phyloP scores from a whole-genome alignment of 768 basidiomycete genomes.

The Hypholoma fasciculare region DNA sequence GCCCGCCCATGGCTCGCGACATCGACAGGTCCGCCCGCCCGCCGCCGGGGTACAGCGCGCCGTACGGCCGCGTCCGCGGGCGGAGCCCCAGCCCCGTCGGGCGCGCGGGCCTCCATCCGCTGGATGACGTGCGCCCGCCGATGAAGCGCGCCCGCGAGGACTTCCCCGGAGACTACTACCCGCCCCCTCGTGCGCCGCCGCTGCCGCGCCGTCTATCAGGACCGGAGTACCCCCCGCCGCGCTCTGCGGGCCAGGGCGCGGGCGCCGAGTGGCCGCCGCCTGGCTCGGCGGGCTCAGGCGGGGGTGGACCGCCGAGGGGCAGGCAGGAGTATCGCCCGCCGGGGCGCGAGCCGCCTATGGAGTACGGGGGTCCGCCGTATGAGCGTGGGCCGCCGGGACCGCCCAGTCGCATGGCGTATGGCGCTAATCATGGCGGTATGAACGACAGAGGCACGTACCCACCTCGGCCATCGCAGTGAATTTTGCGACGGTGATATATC shows the following conservation, averaged over 20 bases:
- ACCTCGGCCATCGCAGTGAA: neutral
- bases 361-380: neutral
- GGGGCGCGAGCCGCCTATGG: neutral
- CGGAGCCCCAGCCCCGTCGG: constrained; percentile 45
- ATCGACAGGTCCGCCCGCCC: constrained; percentile 23
- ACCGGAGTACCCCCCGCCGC: constrained; percentile 1
- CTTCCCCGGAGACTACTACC: constrained; percentile 32
- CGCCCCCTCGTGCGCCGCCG: constrained; percentile 4
- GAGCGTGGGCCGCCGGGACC: neutral
- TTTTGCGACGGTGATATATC: neutral
- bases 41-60: constrained; percentile 12
- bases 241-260: neutral
- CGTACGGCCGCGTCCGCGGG: constrained; percentile 42
- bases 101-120: constrained; percentile 27
- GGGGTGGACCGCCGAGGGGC: neutral
- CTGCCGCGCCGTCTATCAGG: neutral
- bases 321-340: neutral
- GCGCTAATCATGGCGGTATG: neutral
- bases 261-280: neutral
- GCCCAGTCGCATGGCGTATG: neutral
- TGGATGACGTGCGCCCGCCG: constrained; percentile 44
- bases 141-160: constrained; percentile 49
- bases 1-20: constrained; percentile 20
- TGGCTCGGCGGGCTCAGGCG: neutral
- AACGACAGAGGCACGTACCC: neutral